A percentile compares a stretch with the other conserved stretches of the same genome.
phyloP scores from a whole-genome alignment of 2,329 filamentous ascomycete genomes.

The Zasmidium cellare region DNA sequence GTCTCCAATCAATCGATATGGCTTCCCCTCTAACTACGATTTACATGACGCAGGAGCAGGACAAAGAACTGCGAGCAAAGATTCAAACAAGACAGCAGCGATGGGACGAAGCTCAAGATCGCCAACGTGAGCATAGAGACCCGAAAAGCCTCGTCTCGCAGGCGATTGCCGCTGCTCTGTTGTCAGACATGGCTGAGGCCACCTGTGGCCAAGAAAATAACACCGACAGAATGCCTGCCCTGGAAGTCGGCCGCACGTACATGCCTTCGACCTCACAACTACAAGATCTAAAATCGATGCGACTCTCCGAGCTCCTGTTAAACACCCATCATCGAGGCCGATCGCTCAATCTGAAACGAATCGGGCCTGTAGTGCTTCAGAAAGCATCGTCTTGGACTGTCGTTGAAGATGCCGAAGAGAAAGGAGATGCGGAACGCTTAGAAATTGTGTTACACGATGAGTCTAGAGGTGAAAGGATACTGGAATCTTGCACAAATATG shows the following conservation, averaged over 20 bases:
- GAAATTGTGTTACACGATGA: slow-evolving; percentile 14
- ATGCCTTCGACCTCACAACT: slow-evolving; percentile 20
- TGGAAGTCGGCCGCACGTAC: slow-evolving; percentile 17
- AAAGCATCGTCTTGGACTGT: slow-evolving; percentile 5
- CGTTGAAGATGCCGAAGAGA: slow-evolving; percentile 27
- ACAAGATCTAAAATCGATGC: slow-evolving; percentile 16
- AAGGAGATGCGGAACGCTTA: slow-evolving; percentile 38
- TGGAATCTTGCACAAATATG: slow-evolving; percentile 19
- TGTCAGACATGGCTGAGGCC: slow-evolving; percentile 16
- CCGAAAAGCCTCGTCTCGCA: slow-evolving; percentile 6
- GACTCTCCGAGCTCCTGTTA: slow-evolving; percentile 19
- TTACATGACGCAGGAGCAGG: slow-evolving; percentile 9
- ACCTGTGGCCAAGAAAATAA: slow-evolving; percentile 3
- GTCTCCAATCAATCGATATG: not conserved
- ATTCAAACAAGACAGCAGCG: slow-evolving; percentile 13
- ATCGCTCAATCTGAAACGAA: slow-evolving; percentile 26
- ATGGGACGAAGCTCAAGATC: slow-evolving; percentile 9
- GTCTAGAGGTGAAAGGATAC: slow-evolving; percentile 3
- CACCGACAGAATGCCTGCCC: slow-evolving; percentile 5
- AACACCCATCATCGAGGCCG: slow-evolving; percentile 24
- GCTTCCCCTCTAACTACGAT: slow-evolving; percentile 1
- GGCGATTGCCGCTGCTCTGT: slow-evolving; percentile 10
- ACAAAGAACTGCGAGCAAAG: slow-evolving; percentile 8
- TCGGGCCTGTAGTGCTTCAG: slow-evolving; percentile 20
- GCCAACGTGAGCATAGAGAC: slow-evolving; percentile 8